These are phyloP conservation scores for Eucalyptus dawsonii DNA, from an alignment of 345 rosid genomes.

Conservation along the genomic window DNA sequence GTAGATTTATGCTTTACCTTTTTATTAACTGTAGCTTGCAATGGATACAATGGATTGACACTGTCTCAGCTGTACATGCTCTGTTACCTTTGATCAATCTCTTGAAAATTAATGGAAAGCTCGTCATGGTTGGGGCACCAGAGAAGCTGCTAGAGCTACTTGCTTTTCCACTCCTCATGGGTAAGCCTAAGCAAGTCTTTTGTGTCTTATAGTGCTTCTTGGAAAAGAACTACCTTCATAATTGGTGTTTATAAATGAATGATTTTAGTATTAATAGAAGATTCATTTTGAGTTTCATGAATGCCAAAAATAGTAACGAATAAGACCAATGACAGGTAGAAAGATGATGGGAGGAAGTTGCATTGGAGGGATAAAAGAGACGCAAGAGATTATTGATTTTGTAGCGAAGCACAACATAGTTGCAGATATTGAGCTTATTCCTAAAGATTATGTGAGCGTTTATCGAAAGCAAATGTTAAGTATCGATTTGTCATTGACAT, in stretches of 20 bases:
- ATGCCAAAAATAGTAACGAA: neutral
- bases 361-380: conserved; percentile 17
- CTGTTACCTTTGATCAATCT: conserved; percentile 27
- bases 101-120: conserved; percentile 30
- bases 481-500: conserved; percentile 11
- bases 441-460: neutral
- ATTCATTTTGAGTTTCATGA: neutral
- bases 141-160: conserved; percentile 24
- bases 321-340: neutral
- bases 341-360: conserved; percentile 2
- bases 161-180: conserved; percentile 3
- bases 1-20: neutral
- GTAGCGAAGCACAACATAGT: neutral
- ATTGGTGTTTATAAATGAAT: neutral
- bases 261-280: neutral
- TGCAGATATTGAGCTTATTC: neutral
- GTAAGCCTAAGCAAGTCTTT: conserved; percentile 6
- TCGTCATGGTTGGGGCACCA: conserved; percentile 35
- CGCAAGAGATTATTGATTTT: conserved; percentile 11
- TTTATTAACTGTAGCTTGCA: neutral
- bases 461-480: neutral
- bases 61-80: conserved; percentile 25
- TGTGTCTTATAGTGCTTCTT: neutral
- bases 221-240: neutral
- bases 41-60: conserved; percentile 32